These are phyloP conservation scores for Thermothielavioides terrestris DNA, from an alignment of 495 filamentous ascomycete species.

Conservation along the genomic window DNA sequence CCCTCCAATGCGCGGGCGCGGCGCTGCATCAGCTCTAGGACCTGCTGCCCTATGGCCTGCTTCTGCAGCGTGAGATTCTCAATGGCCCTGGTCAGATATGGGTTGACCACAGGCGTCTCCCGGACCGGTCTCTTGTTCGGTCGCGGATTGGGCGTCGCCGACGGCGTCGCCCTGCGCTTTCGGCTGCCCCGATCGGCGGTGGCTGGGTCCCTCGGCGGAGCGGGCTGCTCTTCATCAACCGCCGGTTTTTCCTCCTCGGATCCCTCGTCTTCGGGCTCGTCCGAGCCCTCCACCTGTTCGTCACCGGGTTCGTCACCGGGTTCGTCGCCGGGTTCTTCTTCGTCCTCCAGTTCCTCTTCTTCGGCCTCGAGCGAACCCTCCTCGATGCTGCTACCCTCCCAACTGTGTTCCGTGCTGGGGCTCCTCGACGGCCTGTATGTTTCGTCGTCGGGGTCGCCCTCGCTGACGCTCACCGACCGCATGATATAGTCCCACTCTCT, in stretches of 20 bases:
- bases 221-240: too few relatives aligned
- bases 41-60: neutral
- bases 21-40: neutral
- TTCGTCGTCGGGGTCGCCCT: neutral
- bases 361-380: too few relatives aligned
- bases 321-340: too few relatives aligned
- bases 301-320: too few relatives aligned
- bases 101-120: neutral
- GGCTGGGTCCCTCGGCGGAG: too few relatives aligned
- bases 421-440: neutral
- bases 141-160: neutral
- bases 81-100: neutral
- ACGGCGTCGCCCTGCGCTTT: neutral
- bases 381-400: neutral
- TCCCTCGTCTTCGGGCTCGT: too few relatives aligned
- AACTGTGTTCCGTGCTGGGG: neutral
- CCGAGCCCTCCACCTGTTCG: too few relatives aligned
- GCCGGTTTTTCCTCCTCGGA: too few relatives aligned
- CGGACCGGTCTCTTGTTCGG: neutral
- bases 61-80: neutral
- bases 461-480: neutral
- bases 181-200: neutral
- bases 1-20: too few relatives aligned
- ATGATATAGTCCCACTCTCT: neutral
- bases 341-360: too few relatives aligned